phyloP scores from a whole-genome alignment of 2,329 filamentous ascomycete genomes.

The Colletotrichum endophyticum region DNA sequence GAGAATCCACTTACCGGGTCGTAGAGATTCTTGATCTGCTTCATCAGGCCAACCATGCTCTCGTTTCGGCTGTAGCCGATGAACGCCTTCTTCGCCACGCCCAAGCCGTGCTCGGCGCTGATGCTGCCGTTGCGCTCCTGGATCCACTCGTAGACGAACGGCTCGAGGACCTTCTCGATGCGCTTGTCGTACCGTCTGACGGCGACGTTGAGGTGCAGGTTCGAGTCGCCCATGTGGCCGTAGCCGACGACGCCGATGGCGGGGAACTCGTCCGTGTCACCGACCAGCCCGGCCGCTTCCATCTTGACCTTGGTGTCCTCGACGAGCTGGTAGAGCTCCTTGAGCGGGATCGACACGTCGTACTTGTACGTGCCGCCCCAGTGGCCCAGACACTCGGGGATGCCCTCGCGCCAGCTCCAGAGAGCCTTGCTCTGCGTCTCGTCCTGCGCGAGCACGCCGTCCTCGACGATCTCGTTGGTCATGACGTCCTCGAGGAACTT shows the following conservation, averaged over 20 bases:
- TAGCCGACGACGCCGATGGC: constrained; percentile 94
- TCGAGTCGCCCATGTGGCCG: constrained; percentile 97
- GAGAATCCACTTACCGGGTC: constrained; percentile 77
- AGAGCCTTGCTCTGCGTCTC: constrained; percentile 86
- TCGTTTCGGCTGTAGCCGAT: constrained; percentile 92
- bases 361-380: constrained; percentile 98
- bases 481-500: constrained; percentile 91
- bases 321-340: constrained; percentile 86
- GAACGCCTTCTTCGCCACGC: constrained; percentile 93
- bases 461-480: constrained; percentile 82
- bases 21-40: constrained; percentile 90
- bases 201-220: constrained; percentile 91
- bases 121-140: constrained; percentile 87
- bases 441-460: constrained; percentile 92
- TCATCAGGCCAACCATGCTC: constrained; percentile 90
- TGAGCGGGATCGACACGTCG: constrained; percentile 90
- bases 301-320: constrained; percentile 81
- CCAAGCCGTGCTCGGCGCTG: constrained; percentile 94
- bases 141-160: constrained; percentile 98
- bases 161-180: constrained; percentile 88
- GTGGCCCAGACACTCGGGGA: constrained; percentile 87
- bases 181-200: constrained; percentile 83
- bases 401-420: constrained; percentile 93
- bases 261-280: constrained; percentile 75
- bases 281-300: constrained; percentile 75